These are phyloP conservation scores for Naganishia sp. DNA, from an alignment of 1,284 basidiomycete species.

Conservation along the genomic window DNA sequence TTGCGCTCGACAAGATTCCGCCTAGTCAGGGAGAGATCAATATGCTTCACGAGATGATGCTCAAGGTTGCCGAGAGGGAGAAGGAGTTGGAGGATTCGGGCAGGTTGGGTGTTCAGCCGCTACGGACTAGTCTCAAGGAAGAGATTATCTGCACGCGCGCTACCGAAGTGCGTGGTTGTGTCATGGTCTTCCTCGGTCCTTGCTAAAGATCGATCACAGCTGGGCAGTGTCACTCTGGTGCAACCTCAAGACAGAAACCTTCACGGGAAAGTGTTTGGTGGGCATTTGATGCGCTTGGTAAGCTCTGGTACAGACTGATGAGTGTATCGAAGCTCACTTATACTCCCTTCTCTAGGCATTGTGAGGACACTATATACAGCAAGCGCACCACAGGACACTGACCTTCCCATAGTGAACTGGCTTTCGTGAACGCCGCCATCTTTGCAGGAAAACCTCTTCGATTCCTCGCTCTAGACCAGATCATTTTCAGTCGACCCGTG, in stretches of 20 bases:
- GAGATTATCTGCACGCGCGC: conserved; percentile 48
- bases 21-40: conserved; percentile 68
- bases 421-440: conserved; percentile 69
- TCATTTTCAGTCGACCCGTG: conserved; percentile 75
- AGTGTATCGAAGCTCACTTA: too few species aligned
- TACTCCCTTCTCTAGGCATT: conserved; percentile 1
- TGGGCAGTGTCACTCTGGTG: conserved; percentile 60
- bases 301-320: conserved; percentile 26
- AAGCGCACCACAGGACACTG: conserved; percentile 11
- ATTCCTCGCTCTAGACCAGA: conserved; percentile 75
- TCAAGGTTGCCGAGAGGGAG: conserved; percentile 55
- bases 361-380: conserved; percentile 3
- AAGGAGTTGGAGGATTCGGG: conserved; percentile 53
- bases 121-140: conserved; percentile 36
- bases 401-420: conserved; percentile 59
- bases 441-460: conserved; percentile 69
- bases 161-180: conserved; percentile 42
- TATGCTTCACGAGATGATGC: conserved; percentile 67
- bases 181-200: background rate
- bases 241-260: conserved; percentile 82
- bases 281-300: conserved; percentile 66
- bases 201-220: conserved; percentile 28
- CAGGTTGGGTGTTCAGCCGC: background rate
- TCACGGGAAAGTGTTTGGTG: conserved; percentile 79
- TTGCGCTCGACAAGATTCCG: conserved; percentile 68